Percentiles rank a stretch among this genome's conserved stretches.
These are phyloP conservation scores for Carex arenaria DNA, from an alignment of 202 grass and related monocot genomes.

Conservation along the genomic window DNA sequence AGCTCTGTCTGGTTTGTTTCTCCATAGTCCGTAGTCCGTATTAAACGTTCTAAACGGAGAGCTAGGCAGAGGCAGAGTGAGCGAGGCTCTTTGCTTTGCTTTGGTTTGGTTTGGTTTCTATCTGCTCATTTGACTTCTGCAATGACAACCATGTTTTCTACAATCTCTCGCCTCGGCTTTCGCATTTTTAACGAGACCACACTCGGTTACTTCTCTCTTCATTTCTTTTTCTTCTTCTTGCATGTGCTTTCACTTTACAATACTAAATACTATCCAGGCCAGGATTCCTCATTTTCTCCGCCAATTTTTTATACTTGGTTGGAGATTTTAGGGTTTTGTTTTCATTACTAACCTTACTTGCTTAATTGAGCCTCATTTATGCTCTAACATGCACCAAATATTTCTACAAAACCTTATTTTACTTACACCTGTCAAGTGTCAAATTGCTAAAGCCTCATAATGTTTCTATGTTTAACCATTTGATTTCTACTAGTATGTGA, in stretches of 20 bases:
- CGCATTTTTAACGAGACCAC: slow-evolving; percentile 35
- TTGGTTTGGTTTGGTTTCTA: too few species aligned
- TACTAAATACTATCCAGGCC: too few species aligned
- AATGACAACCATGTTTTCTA: slow-evolving; percentile 35
- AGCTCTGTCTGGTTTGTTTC: too few species aligned
- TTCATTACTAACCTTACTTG: neutral
- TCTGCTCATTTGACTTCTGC: neutral
- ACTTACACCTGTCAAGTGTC: neutral
- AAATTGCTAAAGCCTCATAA: neutral
- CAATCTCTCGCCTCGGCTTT: slow-evolving; percentile 45
- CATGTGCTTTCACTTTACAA: neutral
- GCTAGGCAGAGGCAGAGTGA: too few species aligned
- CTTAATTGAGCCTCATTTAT: neutral
- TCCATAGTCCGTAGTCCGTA: too few species aligned
- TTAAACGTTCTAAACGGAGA: too few species aligned
- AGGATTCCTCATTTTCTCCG: neutral
- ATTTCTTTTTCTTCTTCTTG: too few species aligned
- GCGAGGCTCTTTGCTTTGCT: neutral
- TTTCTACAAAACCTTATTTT: neutral
- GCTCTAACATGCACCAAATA: neutral
- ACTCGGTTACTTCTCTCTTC: slow-evolving; percentile 23
- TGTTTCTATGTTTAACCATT: neutral
- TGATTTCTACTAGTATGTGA: neutral
- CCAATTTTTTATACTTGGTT: neutral
- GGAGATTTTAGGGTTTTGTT: neutral